Conservation (phyloP, 2,329 filamentous ascomycete genomes). For the Venturia asperata region DNA sequence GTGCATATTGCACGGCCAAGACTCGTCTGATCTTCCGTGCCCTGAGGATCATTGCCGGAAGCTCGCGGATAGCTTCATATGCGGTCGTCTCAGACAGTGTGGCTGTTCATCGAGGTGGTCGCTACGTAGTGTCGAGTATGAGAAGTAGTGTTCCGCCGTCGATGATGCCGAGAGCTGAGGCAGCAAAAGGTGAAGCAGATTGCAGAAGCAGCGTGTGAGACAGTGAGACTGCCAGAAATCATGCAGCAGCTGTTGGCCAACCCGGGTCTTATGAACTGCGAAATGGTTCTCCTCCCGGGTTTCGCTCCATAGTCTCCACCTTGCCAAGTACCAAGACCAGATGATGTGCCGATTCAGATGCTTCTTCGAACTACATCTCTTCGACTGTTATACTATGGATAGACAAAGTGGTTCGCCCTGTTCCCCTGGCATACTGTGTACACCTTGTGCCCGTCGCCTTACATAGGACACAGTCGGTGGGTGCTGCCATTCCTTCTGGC, state of each 20-base stretch:
- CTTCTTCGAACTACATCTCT: slow-evolving; percentile 7
- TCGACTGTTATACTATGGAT: not conserved
- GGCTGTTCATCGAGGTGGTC: no score
- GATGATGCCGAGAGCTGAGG: not conserved
- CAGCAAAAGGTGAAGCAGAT: not conserved
- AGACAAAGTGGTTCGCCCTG: not conserved
- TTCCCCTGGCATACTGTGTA: not conserved
- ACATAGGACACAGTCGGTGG: no score
- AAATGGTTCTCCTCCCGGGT: not conserved
- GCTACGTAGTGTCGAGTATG: not conserved
- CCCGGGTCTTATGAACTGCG: not conserved
- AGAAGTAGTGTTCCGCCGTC: not conserved
- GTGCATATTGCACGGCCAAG: not conserved
- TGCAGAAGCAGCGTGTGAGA: no score
- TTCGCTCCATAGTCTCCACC: not conserved
- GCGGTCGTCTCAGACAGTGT: no score
- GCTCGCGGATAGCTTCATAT: not conserved
- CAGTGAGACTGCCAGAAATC: no score
- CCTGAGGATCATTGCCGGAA: not conserved
- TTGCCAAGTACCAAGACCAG: slow-evolving; percentile 9
- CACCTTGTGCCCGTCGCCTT: not conserved
- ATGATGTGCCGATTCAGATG: not conserved
- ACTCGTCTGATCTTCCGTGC: not conserved
- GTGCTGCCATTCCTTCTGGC: not conserved
- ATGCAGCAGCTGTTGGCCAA: not conserved